Percentiles rank a stretch among this genome's conserved stretches.
Evolutionary conservation across 495 filamentous ascomycete genomes (phyloP).

Genomic region (Xylaria sp.): DNA sequence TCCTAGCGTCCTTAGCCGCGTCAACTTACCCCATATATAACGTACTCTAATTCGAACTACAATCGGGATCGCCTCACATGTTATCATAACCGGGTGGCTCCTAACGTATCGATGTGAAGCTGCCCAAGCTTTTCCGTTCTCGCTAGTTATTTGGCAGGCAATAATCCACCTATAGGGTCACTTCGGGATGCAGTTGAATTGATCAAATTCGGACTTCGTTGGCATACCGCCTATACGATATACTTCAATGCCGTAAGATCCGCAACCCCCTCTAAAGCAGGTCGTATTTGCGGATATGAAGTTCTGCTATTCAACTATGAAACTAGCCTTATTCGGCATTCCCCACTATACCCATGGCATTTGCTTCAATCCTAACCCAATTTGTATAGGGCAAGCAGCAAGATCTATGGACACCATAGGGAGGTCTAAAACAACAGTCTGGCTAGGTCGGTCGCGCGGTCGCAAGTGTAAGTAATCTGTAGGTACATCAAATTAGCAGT

Average conservation of each 20-base stretch:
- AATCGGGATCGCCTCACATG: background rate
- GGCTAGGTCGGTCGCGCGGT: no score
- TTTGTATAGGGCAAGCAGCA: no score
- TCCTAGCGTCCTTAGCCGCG: slow-evolving; percentile 1
- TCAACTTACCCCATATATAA: background rate
- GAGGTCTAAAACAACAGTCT: no score
- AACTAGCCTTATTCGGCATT: no score
- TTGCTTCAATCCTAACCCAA: no score
- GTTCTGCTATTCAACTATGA: no score
- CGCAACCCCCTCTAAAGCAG: no score
- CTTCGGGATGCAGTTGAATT: background rate
- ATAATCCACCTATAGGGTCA: background rate
- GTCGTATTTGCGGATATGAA: no score
- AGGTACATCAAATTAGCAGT: no score
- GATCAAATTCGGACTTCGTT: background rate
- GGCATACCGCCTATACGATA: background rate
- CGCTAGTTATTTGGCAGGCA: background rate
- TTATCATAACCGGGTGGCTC: background rate
- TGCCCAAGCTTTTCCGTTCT: background rate
- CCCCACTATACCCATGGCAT: no score
- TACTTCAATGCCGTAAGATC: slow-evolving; percentile 16
- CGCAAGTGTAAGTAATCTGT: no score
- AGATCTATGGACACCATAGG: no score
- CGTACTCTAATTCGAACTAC: background rate
- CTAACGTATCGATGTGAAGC: background rate